Evolutionary conservation across 164 flowering plant species (phyloP), one percentile per base, ranked within the genome.

Genomic region (Tetrastigma voinierianum): DNA sequence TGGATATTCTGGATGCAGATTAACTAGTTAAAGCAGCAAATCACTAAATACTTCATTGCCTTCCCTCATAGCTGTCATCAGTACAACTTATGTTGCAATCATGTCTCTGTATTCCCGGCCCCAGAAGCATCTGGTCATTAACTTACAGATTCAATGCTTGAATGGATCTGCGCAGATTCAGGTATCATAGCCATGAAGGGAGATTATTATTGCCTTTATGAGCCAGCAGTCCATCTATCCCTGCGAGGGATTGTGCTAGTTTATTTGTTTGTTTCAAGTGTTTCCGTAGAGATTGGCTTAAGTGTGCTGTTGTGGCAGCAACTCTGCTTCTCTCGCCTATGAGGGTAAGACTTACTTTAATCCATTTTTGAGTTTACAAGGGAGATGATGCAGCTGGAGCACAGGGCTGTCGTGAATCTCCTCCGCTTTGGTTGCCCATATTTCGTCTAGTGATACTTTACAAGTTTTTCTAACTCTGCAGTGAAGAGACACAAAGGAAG

Each of bases 1-100:
- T 24, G 4, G 40, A 25, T 25, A 25, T 25, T 25, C 40, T 25
- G 40, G 40, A 55, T 83, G 78, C 92, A 95, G 98, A 95, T 95
- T 67, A 97, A 95, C 63, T 83, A 97, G 98, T 95, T 13, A 97
- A 96, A 10, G 91, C 96, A 44, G 88, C 82, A 57, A 95, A 95
- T 76, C 98, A 95, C 63, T 83, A 86, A 86, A 9, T 53, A 59
- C 63, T 95, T 95, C 81, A 77, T 91, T 48, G 44, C 72, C 24
- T 95, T 3, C 6, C 3, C 40, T 25, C 32, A 25, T 25, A 44
- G 85, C 94, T 15, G 67, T 91, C 45, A 57, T 78, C 67, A 86
- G 98, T 59, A 86, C 84, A 59, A 20, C 77, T 51, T 95, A 95
- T 65, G 87, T 79, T 8, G 67, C 83, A 4, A 49, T 85, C 62